Conservation (phyloP, 352 stramenopile genomes). For the Globisporangium barbulae region DNA sequence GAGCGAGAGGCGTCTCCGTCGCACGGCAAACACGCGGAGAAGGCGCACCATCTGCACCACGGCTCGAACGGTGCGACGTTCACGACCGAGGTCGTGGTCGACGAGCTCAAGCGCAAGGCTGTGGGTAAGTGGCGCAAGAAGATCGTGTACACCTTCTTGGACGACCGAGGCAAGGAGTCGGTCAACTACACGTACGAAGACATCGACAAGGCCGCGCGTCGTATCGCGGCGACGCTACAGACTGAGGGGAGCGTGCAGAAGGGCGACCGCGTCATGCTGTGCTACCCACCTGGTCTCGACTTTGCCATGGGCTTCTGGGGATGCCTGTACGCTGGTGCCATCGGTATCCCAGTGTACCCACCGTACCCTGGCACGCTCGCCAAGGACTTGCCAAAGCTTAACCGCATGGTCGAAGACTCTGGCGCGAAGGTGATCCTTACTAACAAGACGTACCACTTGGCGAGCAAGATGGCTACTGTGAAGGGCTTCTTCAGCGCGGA, state of each 20-base stretch:
- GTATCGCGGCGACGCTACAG: constrained; percentile 60
- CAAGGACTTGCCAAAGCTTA: constrained; percentile 81
- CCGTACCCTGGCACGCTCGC: constrained; percentile 67
- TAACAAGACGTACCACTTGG: constrained; percentile 76
- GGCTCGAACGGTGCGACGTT: constrained; percentile 32
- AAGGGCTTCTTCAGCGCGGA: constrained; percentile 69
- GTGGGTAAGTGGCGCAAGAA: constrained; percentile 48
- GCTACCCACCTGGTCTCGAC: constrained; percentile 71
- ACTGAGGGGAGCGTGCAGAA: constrained; percentile 41
- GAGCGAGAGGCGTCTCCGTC: constrained; percentile 2
- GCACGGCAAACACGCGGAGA: constrained; percentile 2
- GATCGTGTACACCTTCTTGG: constrained; percentile 80
- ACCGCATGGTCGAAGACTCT: constrained; percentile 69
- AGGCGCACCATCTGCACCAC: constrained; percentile 7
- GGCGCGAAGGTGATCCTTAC: constrained; percentile 62
- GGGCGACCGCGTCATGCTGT: constrained; percentile 75
- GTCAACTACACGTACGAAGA: constrained; percentile 74
- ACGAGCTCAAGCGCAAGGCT: constrained; percentile 50
- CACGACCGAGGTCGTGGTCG: constrained; percentile 36
- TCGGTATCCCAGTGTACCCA: constrained; percentile 74
- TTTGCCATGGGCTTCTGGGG: constrained; percentile 80
- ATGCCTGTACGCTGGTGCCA: constrained; percentile 68
- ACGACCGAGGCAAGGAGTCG: constrained; percentile 61
- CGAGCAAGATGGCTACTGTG: constrained; percentile 75
- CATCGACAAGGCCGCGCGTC: constrained; percentile 55